Base-by-base conservation (phyloP, 345 rosid species). In the Orychophragmus violaceus region DNA sequence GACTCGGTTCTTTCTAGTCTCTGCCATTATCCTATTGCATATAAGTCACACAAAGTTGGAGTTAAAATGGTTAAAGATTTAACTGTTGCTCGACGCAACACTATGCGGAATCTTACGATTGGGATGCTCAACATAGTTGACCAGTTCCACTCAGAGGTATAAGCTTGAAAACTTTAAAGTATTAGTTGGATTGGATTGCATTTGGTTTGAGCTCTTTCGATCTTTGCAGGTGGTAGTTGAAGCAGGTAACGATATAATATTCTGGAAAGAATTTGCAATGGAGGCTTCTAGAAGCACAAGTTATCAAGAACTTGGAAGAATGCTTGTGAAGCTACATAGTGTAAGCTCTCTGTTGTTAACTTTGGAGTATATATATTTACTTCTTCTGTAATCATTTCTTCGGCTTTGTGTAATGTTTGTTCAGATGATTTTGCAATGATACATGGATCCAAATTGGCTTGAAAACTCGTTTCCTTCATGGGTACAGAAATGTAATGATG, bases 81-180 rank as follows among this genome's bases (percentile, higher is more conserved):
- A n/a, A n/a, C 84, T 11, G 78, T 84, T 71, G 97, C 95, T 41
- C 83, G 91, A 2, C 85, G 95, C n/a, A 80, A 84, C 69, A 84
- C 88, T 56, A 90, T 85, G 89, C 81, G 85, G 75, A 94, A 88
- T 78, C 83, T 90, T 61, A 88, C 91, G 8, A 81, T 90, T 76
- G 88, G 86, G 44, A 90, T 94, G 88, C 78, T 90, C 75, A 88
- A 90, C 70, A 84, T 90, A 33, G 75, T 90, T 28, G 99, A 90
- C 51, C 99, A 90, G 62, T 83, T 88, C n/a, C n/a, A n/a, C n/a
- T n/a, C n/a, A n/a, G n/a, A n/a, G n/a, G n/a, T n/a, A n/a, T n/a
- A n/a, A n/a, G 17, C 5, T 44, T 59, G 4, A 18, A 54, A 12
- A 13, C 54, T 6, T 17, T n/a, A 12, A 29, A 29, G n/a, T 27